phyloP scores from a whole-genome alignment of 768 basidiomycete genomes.

The Brasilioporus rufonigricans region DNA sequence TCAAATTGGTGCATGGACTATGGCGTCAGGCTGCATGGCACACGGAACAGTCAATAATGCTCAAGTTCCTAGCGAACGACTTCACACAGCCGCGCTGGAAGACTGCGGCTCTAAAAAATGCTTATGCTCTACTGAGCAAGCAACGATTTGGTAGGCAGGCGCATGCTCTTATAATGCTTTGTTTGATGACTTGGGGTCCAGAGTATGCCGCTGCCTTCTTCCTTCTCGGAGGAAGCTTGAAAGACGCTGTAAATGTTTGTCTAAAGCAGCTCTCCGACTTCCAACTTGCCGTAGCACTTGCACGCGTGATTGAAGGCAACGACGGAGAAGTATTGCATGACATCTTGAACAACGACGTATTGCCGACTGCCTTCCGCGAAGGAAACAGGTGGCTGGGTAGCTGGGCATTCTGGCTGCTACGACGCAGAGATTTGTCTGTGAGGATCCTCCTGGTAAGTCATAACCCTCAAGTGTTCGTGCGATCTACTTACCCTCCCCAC shows the following conservation, averaged over 20 bases:
- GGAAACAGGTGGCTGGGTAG: slow-evolving; percentile 93
- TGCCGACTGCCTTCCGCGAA: slow-evolving; percentile 80
- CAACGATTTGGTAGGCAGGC: slow-evolving; percentile 77
- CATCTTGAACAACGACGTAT: slow-evolving; percentile 69
- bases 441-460: slow-evolving; percentile 77
- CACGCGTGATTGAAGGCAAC: slow-evolving; percentile 80
- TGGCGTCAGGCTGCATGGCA: slow-evolving; percentile 97
- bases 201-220: slow-evolving; percentile 99
- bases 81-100: slow-evolving; percentile 83
- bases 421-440: slow-evolving; percentile 84
- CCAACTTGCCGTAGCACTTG: slow-evolving; percentile 84
- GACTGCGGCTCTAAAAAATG: slow-evolving; percentile 94
- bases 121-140: slow-evolving; percentile 87
- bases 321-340: slow-evolving; percentile 73
- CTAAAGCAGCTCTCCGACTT: slow-evolving; percentile 85
- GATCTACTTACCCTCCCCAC: not conserved
- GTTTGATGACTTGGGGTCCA: slow-evolving; percentile 31
- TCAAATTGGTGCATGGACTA: slow-evolving; percentile 87
- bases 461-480: not conserved
- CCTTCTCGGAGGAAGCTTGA: slow-evolving; percentile 81
- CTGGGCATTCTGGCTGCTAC: slow-evolving; percentile 97
- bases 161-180: not conserved
- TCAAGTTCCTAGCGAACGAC: slow-evolving; percentile 91
- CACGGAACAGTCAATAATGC: slow-evolving; percentile 82
- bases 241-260: slow-evolving; percentile 91